Conservation (phyloP, 2,329 filamentous ascomycete genomes). For the Cyanodermella asteris region DNA sequence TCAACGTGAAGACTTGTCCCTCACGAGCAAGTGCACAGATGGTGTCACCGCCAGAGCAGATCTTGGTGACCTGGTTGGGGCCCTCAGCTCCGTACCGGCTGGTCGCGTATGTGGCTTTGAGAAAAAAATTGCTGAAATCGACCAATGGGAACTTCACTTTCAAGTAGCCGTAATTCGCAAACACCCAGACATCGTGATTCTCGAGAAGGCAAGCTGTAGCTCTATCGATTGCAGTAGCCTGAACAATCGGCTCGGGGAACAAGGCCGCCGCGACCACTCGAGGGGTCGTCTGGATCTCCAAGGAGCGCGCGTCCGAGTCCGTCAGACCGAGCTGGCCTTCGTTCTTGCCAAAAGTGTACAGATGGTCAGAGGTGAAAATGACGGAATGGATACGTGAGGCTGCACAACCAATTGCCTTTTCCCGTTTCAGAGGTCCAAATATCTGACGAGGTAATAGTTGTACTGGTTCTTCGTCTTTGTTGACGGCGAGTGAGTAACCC, state of each 20-base stretch:
- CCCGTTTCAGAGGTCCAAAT: slow-evolving; percentile 77
- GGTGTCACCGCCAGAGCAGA: slow-evolving; percentile 72
- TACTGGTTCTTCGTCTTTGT: slow-evolving; percentile 63
- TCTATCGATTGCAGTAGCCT: slow-evolving; percentile 72
- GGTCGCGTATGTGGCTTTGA: slow-evolving; percentile 42
- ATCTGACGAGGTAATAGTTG: slow-evolving; percentile 68
- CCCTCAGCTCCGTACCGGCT: slow-evolving; percentile 42
- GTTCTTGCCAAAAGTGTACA: slow-evolving; percentile 93
- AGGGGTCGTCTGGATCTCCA: slow-evolving; percentile 63
- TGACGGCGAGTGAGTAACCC: slow-evolving; percentile 43
- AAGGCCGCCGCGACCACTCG: slow-evolving; percentile 75
- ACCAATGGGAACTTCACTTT: slow-evolving; percentile 67
- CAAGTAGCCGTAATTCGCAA: slow-evolving; percentile 91
- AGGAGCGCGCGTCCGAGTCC: slow-evolving; percentile 79
- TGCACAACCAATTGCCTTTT: slow-evolving; percentile 57
- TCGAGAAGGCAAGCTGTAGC: slow-evolving; percentile 72
- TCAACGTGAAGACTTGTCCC: slow-evolving; percentile 74
- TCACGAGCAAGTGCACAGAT: slow-evolving; percentile 69
- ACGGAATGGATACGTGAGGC: slow-evolving; percentile 85
- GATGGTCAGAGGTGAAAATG: slow-evolving; percentile 54
- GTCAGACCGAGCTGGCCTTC: slow-evolving; percentile 83
- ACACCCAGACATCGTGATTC: slow-evolving; percentile 77
- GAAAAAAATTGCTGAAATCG: slow-evolving; percentile 45
- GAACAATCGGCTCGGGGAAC: slow-evolving; percentile 48
- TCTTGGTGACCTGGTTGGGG: slow-evolving; percentile 48